These are phyloP conservation scores for Fusarium transvaalense DNA, from an alignment of 2,329 filamentous ascomycete species.

Conservation along the genomic window DNA sequence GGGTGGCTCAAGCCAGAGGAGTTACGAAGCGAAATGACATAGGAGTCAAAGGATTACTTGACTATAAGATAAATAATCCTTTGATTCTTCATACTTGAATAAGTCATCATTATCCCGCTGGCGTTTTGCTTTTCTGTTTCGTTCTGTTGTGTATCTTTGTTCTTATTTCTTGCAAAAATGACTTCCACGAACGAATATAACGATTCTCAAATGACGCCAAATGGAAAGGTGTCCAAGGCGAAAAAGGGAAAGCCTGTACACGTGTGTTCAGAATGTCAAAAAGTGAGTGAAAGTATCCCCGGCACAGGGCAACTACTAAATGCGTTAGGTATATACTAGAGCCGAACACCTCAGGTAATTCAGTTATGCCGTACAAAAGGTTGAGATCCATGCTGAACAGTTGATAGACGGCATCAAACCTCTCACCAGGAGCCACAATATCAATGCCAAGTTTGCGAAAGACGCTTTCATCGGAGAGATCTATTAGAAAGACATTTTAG, in stretches of 20 bases:
- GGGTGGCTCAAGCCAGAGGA: slow-evolving; percentile 17
- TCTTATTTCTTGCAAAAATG: not conserved
- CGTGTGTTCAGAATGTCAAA: slow-evolving; percentile 17
- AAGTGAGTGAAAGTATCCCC: not conserved
- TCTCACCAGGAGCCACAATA: slow-evolving; percentile 18
- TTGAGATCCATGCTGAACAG: not conserved
- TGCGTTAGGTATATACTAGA: slow-evolving; percentile 9
- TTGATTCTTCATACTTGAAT: not conserved
- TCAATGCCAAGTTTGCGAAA: slow-evolving; percentile 15
- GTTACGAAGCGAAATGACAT: slow-evolving; percentile 8
- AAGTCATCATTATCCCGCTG: not conserved
- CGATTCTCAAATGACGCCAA: slow-evolving; percentile 7
- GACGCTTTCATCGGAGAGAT: slow-evolving; percentile 15
- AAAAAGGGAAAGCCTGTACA: slow-evolving; percentile 24
- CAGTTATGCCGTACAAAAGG: not conserved
- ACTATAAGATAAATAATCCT: not conserved
- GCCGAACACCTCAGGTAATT: slow-evolving; percentile 15
- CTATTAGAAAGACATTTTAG: slow-evolving; percentile 22
- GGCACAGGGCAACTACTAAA: not conserved
- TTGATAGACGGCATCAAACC: slow-evolving; percentile 4
- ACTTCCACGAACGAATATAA: slow-evolving; percentile 1
- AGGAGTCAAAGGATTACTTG: not conserved
- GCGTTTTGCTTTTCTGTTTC: not conserved
- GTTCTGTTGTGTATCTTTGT: not conserved
- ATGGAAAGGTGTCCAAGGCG: slow-evolving; percentile 18